Conservation (phyloP, 2,329 filamentous ascomycete species). For the Fusarium keratoplasticum region DNA sequence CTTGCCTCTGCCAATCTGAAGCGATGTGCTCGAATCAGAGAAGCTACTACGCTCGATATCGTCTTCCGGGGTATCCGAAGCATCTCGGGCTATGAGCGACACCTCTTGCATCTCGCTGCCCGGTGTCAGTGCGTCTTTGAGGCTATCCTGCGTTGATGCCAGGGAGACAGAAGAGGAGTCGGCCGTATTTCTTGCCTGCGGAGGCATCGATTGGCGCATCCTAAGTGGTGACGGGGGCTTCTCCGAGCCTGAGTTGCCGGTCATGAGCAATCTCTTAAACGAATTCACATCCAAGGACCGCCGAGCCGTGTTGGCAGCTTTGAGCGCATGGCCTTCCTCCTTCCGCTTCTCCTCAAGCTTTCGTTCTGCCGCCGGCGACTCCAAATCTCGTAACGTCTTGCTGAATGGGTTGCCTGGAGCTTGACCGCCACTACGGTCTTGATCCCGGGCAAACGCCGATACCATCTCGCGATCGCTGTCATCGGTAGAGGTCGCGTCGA, state of each 20-base stretch:
- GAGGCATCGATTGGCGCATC: conserved; percentile 20
- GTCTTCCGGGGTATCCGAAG: conserved; percentile 38
- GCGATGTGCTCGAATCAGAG: conserved; percentile 46
- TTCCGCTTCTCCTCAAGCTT: conserved; percentile 46
- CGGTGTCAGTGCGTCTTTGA: conserved; percentile 14
- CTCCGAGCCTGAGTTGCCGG: conserved; percentile 66
- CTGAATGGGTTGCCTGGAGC: conserved; percentile 61
- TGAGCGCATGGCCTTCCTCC: conserved; percentile 48
- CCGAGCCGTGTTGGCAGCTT: conserved; percentile 50
- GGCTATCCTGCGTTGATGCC: conserved; percentile 28
- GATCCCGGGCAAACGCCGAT: conserved; percentile 39
- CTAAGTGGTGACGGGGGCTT: conserved; percentile 7
- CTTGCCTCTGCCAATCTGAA: conserved; percentile 55
- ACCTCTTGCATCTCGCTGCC: conserved; percentile 32
- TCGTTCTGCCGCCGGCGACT: conserved; percentile 50
- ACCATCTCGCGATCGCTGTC: conserved; percentile 45
- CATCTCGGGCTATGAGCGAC: conserved; percentile 37
- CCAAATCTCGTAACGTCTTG: conserved; percentile 65
- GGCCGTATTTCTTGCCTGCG: conserved; percentile 7
- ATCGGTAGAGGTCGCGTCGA: conserved; percentile 45
- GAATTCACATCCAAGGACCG: conserved; percentile 78
- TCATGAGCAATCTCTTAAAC: conserved; percentile 81
- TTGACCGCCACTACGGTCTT: conserved; percentile 33
- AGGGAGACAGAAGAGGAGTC: conserved; percentile 33
- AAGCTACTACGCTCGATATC: conserved; percentile 34